These are phyloP conservation scores for Ganoderma sinense DNA, from an alignment of 1,284 basidiomycete genomes.

Conservation along the genomic window DNA sequence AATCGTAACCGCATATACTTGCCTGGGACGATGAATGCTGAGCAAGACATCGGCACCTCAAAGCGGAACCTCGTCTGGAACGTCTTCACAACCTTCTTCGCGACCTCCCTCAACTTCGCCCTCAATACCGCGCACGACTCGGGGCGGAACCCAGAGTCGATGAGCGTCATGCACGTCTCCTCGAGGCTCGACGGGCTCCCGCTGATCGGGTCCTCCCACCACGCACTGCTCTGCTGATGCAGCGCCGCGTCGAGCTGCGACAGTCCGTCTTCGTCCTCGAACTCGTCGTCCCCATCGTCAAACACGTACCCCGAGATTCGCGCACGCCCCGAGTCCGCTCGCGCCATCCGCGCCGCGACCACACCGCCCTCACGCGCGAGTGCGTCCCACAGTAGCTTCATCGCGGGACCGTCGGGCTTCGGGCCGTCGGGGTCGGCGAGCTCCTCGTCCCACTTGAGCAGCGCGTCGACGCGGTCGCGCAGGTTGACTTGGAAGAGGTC, in stretches of 20 bases:
- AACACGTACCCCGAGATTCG: slow-evolving; percentile 36
- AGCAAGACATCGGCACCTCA: slow-evolving; percentile 44
- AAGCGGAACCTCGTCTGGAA: slow-evolving; percentile 38
- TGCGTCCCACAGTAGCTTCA: slow-evolving; percentile 42
- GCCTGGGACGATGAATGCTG: slow-evolving; percentile 54
- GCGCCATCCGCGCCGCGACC: slow-evolving; percentile 38
- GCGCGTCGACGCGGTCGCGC: slow-evolving; percentile 23
- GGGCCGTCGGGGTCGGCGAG: neutral
- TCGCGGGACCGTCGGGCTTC: slow-evolving; percentile 30
- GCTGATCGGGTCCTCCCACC: slow-evolving; percentile 49
- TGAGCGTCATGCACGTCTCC: slow-evolving; percentile 46
- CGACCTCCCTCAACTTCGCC: slow-evolving; percentile 45
- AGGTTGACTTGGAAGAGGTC: slow-evolving; percentile 36
- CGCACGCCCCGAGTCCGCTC: slow-evolving; percentile 41
- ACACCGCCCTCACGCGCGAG: slow-evolving; percentile 43
- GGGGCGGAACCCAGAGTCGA: slow-evolving; percentile 50
- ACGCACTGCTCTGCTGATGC: slow-evolving; percentile 33
- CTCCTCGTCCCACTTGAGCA: slow-evolving; percentile 35
- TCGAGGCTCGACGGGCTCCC: slow-evolving; percentile 50
- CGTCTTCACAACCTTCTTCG: slow-evolving; percentile 39
- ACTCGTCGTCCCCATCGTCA: slow-evolving; percentile 31
- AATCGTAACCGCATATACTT: neutral
- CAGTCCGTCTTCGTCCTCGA: slow-evolving; percentile 30
- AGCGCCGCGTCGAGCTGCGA: slow-evolving; percentile 24
- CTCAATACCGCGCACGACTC: slow-evolving; percentile 41